Evolutionary conservation across 1,284 basidiomycete genomes (phyloP).

Genomic region (Thecaphora thlaspeos): DNA sequence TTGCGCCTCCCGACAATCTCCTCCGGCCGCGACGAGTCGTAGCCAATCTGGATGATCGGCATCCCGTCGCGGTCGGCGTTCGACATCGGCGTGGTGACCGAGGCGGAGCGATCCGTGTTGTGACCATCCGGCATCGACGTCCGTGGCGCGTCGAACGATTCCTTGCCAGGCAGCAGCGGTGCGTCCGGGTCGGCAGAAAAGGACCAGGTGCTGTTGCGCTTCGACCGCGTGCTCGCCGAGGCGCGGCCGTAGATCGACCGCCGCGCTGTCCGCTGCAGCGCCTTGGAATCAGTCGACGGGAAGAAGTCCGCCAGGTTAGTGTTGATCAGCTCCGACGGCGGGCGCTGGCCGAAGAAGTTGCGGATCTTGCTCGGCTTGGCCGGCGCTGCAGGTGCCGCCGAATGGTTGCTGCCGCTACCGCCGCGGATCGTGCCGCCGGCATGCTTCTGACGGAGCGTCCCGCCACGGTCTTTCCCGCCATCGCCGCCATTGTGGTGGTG

Average conservation of each 20-base stretch:
- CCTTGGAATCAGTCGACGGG: conserved; percentile 80
- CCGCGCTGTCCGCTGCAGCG: conserved; percentile 47
- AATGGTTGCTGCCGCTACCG: neutral
- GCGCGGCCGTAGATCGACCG: conserved; percentile 47
- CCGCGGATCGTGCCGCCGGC: conserved; percentile 2
- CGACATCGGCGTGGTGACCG: conserved; percentile 5
- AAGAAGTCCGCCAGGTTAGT: conserved; percentile 96
- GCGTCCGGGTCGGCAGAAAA: conserved; percentile 45
- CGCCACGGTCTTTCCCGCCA: neutral
- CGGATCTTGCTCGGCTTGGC: conserved; percentile 65
- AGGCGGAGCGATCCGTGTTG: too few relatives aligned
- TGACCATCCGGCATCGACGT: too few relatives aligned
- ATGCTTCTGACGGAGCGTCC: conserved; percentile 6
- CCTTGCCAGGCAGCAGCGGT: conserved; percentile 40
- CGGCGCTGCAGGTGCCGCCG: conserved; percentile 14
- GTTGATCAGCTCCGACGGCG: conserved; percentile 93
- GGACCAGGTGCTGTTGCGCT: conserved; percentile 51
- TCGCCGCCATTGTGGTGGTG: conserved; percentile 1
- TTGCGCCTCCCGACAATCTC: conserved; percentile 7
- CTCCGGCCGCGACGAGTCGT: conserved; percentile 21
- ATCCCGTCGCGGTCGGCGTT: conserved; percentile 13
- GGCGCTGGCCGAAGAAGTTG: conserved; percentile 97
- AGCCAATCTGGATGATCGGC: conserved; percentile 38
- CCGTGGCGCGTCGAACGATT: conserved; percentile 19
- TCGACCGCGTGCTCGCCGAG: conserved; percentile 43